Conservation (phyloP, 2,329 filamentous ascomycete species). For the Fusarium sp. region DNA sequence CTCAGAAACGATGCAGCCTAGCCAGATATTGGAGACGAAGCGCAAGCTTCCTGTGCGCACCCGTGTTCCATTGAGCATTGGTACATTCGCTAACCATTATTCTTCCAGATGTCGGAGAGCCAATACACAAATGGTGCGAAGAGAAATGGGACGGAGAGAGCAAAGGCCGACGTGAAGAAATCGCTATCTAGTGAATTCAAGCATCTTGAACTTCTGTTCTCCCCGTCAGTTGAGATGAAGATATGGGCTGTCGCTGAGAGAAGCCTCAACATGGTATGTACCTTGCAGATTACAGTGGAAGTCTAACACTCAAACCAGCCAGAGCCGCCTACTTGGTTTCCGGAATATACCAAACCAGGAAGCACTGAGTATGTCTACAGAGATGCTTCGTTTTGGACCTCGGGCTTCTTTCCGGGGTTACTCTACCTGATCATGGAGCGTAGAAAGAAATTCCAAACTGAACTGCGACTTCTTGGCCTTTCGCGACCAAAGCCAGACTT, state of each 20-base stretch:
- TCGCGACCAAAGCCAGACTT: not conserved
- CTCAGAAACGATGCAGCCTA: not conserved
- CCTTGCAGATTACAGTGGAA: fast-evolving
- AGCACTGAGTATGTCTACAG: not conserved
- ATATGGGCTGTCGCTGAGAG: not conserved
- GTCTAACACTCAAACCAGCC: not conserved
- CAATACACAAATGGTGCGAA: not conserved
- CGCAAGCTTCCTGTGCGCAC: not conserved
- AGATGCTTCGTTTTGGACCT: not conserved
- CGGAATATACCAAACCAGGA: not conserved
- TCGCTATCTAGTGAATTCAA: not conserved
- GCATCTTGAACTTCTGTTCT: not conserved
- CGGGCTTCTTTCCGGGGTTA: not conserved
- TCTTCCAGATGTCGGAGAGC: not conserved
- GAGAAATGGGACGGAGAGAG: not conserved
- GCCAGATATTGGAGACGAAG: not conserved
- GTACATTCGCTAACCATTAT: fast-evolving
- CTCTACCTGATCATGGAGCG: not conserved
- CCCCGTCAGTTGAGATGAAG: not conserved
- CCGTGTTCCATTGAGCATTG: fast-evolving
- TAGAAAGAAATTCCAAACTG: not conserved
- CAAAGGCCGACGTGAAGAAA: not conserved
- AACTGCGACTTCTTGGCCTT: not conserved
- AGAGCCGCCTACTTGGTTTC: not conserved
- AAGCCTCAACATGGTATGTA: not conserved